Evolutionary conservation across 73 alveolate genomes (phyloP), one percentile per base, ranked within the genome.

Genomic region (Paramecium tetraurelia): DNA sequence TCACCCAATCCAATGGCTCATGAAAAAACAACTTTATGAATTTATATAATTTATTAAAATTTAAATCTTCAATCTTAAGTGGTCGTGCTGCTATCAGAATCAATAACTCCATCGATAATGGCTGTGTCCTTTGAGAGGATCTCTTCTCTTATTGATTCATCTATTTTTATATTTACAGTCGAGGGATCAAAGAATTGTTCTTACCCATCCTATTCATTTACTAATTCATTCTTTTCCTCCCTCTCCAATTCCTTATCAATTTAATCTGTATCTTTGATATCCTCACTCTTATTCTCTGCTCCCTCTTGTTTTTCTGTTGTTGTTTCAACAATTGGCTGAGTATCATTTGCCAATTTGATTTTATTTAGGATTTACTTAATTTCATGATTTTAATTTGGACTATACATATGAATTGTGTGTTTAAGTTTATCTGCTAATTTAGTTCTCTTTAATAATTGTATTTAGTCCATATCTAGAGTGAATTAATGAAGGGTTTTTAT

Each of bases 361-460:
- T 27, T 33, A 12, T 63, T 4, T 2, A 63, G 2, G 1, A 63
- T 14, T 24, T 27, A 12, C 10, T 31, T 9, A 7, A 63, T 63
- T 63, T 24, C 84, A 31, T 18, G 12, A 16, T 12, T 27, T 27
- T 6, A 12, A 2, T 21, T 5, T 24, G 84, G 84, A 35, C 12
- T 33, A 11, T 35, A 72, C 57, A 72, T 72, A 72, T 72, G 86
- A 72, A 72, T 40, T 14, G 12, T 72, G 35, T 72, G 86, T 72
- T 72, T 33, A 20, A 72, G 4, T 1, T 59, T 12, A 4, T 72
- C 86, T 4, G 22, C 3, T 14, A 72, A 18, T 18, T 72, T 72
- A 20, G 86, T 10, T 72, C 31, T 16, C 35, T 72, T 72, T 36
- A 14, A 21, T 35, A 16, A 12, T 35, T 72, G 38, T 7, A 33